Base-by-base conservation (phyloP, 164 flowering plant genomes). In the grape (Vitis vinifera) region DNA sequence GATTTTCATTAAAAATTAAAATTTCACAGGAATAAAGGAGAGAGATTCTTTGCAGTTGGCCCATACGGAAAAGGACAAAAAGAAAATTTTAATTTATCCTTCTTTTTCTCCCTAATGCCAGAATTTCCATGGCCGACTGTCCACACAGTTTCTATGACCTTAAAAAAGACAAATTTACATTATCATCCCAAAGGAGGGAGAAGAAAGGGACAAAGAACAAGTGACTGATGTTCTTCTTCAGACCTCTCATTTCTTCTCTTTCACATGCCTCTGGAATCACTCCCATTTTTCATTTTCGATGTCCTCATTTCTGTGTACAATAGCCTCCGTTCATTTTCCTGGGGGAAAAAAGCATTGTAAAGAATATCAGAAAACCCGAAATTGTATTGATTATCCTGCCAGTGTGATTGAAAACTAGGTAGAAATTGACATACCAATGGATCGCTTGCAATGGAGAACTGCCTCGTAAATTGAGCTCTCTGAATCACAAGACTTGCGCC, bases 401-500 rank as follows among this genome's bases (percentile, higher is more conserved):
- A 37, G 44, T 37, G 7, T 3, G 4, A 6, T 37, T 37, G 44
- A 37, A 37, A 37, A 37, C 44, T 1, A 23, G 16, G 19, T 6
- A 15, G 62, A 66, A 52, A 59, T 13, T 60, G 67, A 60, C 77
- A 19, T 79, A 87, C 87, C 83, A 11, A 80, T 62, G 44, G 88
- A 87, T 80, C 81, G 81, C 67, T 88, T 88, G 80, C 92, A 88
- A 60, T 88, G 90, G 55, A 85, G 88, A 69, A 88, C 92, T 1
- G 92, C 92, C 68, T 88, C 92, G 59, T 85, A 74, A 13, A 88
- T 88, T 9, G 92, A 88, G 78, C 86, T 84, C 67, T 85, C 92
- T 9, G 91, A 88, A 63, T 86, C 91, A 66, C 91, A 82, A 31
- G 91, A 85, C 65, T 51, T 79, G 17, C 89, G 77, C 86, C 86